Evolutionary conservation across 2,329 filamentous ascomycete species (phyloP).

Genomic region (Cytospora piceae): DNA sequence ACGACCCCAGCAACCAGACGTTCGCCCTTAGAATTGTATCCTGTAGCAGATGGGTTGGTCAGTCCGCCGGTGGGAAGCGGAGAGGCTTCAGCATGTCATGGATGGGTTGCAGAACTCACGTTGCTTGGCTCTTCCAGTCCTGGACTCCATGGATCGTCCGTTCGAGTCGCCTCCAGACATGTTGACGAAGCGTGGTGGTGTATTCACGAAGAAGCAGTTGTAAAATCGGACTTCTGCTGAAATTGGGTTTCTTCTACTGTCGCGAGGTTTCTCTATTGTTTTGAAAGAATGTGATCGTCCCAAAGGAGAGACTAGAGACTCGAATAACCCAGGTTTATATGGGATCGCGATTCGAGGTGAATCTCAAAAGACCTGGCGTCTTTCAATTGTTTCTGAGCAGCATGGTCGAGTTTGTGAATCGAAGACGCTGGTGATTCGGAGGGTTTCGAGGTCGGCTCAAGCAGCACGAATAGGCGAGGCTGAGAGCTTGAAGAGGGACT

Average conservation of each 20-base stretch:
- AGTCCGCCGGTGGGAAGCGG: slow-evolving; percentile 39
- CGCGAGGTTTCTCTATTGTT: not conserved
- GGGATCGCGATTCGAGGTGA: slow-evolving; percentile 23
- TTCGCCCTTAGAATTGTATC: slow-evolving; percentile 90
- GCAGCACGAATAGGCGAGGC: not conserved
- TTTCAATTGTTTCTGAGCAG: slow-evolving; percentile 30
- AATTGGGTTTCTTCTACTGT: not conserved
- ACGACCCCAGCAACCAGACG: slow-evolving; percentile 94
- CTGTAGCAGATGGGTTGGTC: slow-evolving; percentile 54
- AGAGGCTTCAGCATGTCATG: slow-evolving; percentile 26
- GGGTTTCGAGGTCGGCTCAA: slow-evolving; percentile 10
- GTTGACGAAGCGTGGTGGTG: slow-evolving; percentile 28
- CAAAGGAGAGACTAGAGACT: slow-evolving; percentile 13
- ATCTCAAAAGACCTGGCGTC: slow-evolving; percentile 30
- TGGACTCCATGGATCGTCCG: slow-evolving; percentile 69
- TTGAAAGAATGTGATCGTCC: slow-evolving; percentile 11
- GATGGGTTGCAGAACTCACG: slow-evolving; percentile 60
- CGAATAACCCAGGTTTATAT: slow-evolving; percentile 13
- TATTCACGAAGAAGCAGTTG: slow-evolving; percentile 28
- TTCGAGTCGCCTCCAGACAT: slow-evolving; percentile 33
- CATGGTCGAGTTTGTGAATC: slow-evolving; percentile 29
- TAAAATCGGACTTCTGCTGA: slow-evolving; percentile 4
- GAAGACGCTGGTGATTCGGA: slow-evolving; percentile 18
- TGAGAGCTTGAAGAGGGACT: not conserved
- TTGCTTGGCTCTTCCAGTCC: slow-evolving; percentile 78